These are phyloP conservation scores for Byssothecium circinans DNA, from an alignment of 2,329 filamentous ascomycete species.

Conservation along the genomic window DNA sequence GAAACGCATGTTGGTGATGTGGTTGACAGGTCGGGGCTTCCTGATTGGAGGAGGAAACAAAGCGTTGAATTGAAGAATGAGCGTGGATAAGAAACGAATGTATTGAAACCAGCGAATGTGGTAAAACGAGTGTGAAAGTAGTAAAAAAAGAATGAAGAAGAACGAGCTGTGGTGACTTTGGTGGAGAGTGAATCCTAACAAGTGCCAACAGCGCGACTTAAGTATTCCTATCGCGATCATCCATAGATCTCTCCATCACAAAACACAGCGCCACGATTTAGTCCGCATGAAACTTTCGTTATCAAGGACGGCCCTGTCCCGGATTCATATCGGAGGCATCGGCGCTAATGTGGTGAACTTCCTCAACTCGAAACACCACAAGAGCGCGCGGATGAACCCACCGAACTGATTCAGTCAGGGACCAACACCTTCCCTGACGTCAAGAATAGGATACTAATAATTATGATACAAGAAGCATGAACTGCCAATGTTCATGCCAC, in stretches of 20 bases:
- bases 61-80: background rate
- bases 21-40: background rate
- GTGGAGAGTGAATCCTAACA: background rate
- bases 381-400: background rate
- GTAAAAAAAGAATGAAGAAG: background rate
- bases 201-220: background rate
- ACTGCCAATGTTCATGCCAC: background rate
- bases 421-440: background rate
- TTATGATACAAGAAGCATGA: background rate
- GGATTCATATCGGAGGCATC: conserved; percentile 1
- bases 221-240: background rate
- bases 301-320: background rate
- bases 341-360: conserved; percentile 3
- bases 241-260: background rate
- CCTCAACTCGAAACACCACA: background rate
- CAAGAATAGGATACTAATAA: background rate
- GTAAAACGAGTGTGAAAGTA: background rate
- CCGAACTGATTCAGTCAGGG: background rate
- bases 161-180: background rate
- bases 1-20: conserved; percentile 21
- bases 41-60: background rate
- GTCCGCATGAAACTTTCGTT: background rate
- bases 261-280: background rate
- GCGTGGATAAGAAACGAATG: background rate
- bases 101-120: background rate